These are phyloP conservation scores for Colletotrichum gloeosporioides DNA, from an alignment of 2,329 filamentous ascomycete genomes.

Conservation along the genomic window DNA sequence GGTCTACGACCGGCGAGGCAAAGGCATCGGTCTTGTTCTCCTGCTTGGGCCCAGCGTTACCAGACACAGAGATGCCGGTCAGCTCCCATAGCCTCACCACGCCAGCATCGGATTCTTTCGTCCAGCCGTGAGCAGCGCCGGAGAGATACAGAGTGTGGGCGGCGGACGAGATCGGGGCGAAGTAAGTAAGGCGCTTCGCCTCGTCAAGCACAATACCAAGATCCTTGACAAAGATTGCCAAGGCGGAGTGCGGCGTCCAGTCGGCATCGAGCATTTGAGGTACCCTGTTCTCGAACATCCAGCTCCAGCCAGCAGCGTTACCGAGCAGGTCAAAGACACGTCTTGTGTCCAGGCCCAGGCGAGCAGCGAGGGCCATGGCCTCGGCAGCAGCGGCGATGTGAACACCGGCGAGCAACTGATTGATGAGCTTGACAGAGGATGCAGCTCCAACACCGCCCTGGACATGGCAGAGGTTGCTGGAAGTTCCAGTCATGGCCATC, in stretches of 20 bases:
- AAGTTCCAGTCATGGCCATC: conserved; percentile 34
- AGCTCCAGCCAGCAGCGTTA: conserved; percentile 37
- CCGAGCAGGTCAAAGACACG: conserved; percentile 53
- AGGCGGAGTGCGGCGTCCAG: conserved; percentile 38
- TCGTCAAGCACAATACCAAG: conserved; percentile 37
- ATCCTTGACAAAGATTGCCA: conserved; percentile 40
- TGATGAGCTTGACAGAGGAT: conserved; percentile 63
- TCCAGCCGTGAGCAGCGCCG: conserved; percentile 34
- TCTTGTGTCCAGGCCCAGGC: conserved; percentile 56
- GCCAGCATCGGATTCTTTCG: conserved; percentile 38
- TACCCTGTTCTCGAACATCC: conserved; percentile 41
- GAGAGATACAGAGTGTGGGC: conserved; percentile 37
- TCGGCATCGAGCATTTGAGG: conserved; percentile 40
- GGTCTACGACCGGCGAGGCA: background rate
- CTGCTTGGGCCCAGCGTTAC: conserved; percentile 9
- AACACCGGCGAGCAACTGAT: conserved; percentile 63
- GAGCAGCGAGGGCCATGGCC: conserved; percentile 60
- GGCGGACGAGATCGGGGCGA: conserved; percentile 32
- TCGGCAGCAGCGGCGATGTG: conserved; percentile 62
- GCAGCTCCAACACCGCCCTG: conserved; percentile 56
- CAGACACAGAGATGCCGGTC: conserved; percentile 25
- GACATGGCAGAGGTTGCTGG: conserved; percentile 48
- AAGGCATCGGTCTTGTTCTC: background rate
- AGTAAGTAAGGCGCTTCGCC: conserved; percentile 30
- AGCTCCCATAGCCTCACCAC: conserved; percentile 44